Evolutionary conservation across 225 moss, liverwort and hornwort species (phyloP), one percentile per base, ranked within the genome.

Genomic region (Climacium dendroides): DNA sequence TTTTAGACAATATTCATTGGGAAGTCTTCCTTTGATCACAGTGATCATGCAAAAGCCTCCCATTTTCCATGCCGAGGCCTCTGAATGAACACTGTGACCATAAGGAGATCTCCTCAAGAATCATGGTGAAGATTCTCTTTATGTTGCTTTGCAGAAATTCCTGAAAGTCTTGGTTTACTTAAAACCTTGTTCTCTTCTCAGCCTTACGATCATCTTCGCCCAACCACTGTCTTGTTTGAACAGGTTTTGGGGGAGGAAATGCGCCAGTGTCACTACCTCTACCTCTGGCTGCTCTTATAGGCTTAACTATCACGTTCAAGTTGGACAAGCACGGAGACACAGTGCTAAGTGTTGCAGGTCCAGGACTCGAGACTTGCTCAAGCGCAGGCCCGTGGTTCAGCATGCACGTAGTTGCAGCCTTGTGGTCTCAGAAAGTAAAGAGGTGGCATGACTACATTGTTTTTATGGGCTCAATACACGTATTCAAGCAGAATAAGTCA

Each of bases 271-370:
- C 97, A 64, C 67, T 99, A 52, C 97, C 98, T 50, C 93, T 99
- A 16, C 97, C 98, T 50, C 88, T 99, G 77, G 98, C 98, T 39
- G 97, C 98, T 52, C 92, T 99, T 45, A 95, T 99, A 78, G 95
- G 98, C 85, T 87, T 99, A 87, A 96, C 97, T 8, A 99, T 99
- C 89, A 99, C 95, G 28, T 99, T 95, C 93, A 99, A 97, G 94
- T 87, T 94, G 70, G 98, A 96, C 81, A 96, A 92, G 83, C 81
- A 55, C 83, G 93, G 91, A 78, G 97, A 97, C 14, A 87, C 91
- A 55, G 90, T 95, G 32, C 90, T 97, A 58, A 93, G 94, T 52
- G 89, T 99, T 60, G 97, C 97, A 87, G 98, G 96, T 48, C 96
- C 96, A 82, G 98, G 93, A 14, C 95, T 99, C 37, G 97, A 93